phyloP scores from a whole-genome alignment of 108 stramenopile species.

The Cyclotella baltica region DNA sequence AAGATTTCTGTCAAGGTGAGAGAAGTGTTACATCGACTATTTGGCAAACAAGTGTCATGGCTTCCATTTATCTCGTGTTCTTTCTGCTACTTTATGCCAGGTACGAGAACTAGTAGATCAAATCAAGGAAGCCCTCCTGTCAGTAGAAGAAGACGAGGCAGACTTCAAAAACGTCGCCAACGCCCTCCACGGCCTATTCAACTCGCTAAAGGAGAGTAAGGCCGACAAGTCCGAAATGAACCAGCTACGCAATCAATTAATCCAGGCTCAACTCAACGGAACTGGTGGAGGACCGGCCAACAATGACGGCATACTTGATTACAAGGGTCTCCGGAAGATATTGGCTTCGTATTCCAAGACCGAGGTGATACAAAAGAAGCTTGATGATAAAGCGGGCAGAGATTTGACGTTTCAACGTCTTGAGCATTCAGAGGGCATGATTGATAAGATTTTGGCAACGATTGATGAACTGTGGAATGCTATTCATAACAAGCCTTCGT shows the following conservation, averaged over 20 bases:
- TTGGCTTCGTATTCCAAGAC: constrained; percentile 2
- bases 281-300: too few relatives aligned
- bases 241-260: constrained; percentile 1
- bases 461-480: background rate
- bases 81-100: background rate
- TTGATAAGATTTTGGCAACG: constrained; percentile 10
- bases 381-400: constrained; percentile 8
- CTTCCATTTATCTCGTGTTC: background rate
- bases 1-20: constrained; percentile 15
- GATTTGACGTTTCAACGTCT: constrained; percentile 8
- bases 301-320: constrained; percentile 2
- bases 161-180: constrained; percentile 18
- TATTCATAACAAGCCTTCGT: background rate
- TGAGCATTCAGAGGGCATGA: constrained; percentile 13
- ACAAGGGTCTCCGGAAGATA: background rate
- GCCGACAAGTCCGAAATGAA: constrained; percentile 21
- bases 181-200: constrained; percentile 6
- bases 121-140: constrained; percentile 14
- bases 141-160: constrained; percentile 17
- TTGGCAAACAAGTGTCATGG: background rate
- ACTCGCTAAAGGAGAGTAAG: constrained; percentile 14
- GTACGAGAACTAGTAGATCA: background rate
- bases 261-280: constrained; percentile 2
- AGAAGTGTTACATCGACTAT: background rate
- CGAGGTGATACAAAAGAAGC: background rate